Evolutionary conservation across 768 basidiomycete species (phyloP).

Genomic region (Suillus occidentalis): DNA sequence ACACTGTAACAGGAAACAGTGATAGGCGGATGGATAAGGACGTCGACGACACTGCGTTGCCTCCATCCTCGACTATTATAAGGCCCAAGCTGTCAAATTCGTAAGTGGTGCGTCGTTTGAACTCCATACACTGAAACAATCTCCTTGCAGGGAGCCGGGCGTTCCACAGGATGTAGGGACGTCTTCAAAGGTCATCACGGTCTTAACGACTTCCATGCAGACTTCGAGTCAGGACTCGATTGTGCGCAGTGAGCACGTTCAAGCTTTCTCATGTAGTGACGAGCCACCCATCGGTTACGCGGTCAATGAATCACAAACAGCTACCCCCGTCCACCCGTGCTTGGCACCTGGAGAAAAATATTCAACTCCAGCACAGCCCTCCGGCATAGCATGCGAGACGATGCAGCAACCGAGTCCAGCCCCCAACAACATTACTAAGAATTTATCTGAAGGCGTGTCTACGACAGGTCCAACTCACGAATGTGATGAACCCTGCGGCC

Average conservation of each 20-base stretch:
- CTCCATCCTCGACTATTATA: neutral
- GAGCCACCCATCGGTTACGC: neutral
- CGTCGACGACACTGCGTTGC: neutral
- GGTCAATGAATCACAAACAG: neutral
- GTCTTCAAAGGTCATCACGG: neutral
- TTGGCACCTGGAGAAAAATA: neutral
- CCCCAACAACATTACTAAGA: neutral
- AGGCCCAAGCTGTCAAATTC: neutral
- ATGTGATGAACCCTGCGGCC: neutral
- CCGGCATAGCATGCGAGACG: neutral
- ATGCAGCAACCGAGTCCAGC: neutral
- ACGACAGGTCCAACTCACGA: neutral
- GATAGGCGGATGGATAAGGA: neutral
- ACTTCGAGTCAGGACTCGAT: neutral
- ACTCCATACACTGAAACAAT: neutral
- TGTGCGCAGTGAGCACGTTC: neutral
- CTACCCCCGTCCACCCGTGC: neutral
- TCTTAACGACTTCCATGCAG: neutral
- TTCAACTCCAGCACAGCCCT: neutral
- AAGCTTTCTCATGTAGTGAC: neutral
- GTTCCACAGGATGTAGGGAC: neutral
- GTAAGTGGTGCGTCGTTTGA: neutral
- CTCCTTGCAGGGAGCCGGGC: neutral
- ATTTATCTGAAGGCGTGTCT: neutral
- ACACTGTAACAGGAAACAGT: neutral